Percentiles rank a stretch among this genome's conserved stretches.
These are phyloP conservation scores for Tuber melanosporum DNA, from an alignment of 495 filamentous ascomycete species.

Conservation along the genomic window DNA sequence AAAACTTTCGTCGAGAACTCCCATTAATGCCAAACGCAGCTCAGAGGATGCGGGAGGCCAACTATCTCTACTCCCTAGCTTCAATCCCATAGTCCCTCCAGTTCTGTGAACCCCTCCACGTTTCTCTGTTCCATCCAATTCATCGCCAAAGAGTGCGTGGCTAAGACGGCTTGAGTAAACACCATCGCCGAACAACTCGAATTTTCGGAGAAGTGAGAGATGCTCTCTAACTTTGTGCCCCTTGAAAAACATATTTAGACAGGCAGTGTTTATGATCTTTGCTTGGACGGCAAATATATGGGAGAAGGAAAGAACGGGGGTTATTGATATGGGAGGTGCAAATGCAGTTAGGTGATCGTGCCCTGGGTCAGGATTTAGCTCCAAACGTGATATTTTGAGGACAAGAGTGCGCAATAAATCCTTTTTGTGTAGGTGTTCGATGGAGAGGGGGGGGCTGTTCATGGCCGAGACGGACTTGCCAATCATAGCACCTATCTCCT, in stretches of 20 bases:
- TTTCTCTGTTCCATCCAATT: conserved; percentile 73
- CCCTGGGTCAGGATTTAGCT: conserved; percentile 11
- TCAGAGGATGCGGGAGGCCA: conserved; percentile 96
- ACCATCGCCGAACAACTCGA: conserved; percentile 77
- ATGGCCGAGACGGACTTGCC: conserved; percentile 48
- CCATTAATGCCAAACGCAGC: conserved; percentile 78
- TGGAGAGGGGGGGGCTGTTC: conserved; percentile 24
- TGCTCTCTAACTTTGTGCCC: conserved; percentile 68
- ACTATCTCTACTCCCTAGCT: conserved; percentile 64
- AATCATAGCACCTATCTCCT: conserved; percentile 48
- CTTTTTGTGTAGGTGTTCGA: conserved; percentile 15
- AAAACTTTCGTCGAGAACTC: conserved; percentile 72
- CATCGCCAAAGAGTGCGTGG: conserved; percentile 76
- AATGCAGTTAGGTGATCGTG: conserved; percentile 45
- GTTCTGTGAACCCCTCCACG: conserved; percentile 59
- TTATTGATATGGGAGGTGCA: conserved; percentile 63
- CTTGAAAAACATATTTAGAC: conserved; percentile 72
- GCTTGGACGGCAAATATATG: conserved; percentile 69
- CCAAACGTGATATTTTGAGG: conserved; percentile 30
- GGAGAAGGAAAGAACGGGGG: conserved; percentile 66
- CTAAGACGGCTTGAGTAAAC: conserved; percentile 71
- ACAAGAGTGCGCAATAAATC: conserved; percentile 30
- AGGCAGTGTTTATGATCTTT: conserved; percentile 65
- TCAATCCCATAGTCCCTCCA: conserved; percentile 70
- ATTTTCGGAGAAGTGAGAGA: conserved; percentile 66